Evolutionary conservation across 805 yeast species (phyloP), one percentile per base, ranked within the genome.

Genomic region (Ogataea zsoltii): DNA sequence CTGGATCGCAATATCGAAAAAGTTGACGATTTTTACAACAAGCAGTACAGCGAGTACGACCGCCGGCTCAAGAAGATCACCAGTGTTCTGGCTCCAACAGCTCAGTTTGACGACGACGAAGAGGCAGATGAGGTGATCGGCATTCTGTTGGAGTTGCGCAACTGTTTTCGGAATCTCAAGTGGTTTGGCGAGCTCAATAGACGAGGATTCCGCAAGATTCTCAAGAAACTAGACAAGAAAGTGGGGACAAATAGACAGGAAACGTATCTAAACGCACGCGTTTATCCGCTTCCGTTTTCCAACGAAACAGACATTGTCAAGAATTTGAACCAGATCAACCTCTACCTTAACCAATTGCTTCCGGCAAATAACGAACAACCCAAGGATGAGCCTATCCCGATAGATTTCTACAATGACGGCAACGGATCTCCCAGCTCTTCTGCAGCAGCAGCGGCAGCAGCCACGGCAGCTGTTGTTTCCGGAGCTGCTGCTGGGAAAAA

Each of bases 161-260:
- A 85, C 14, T 80, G 81, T 48, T 79, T 86, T 50, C 75, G 97
- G 46, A 90, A 90, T 65, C 72, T 91, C 61, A 90, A 88, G 63
- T 92, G 97, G 96, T 91, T 79, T 63, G 95, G 95, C 18, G 97
- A 92, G 60, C 78, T 91, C 57, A 91, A 91, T 70, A 88, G 85
- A 60, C 81, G 95, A 49, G 98, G 96, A 0, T 87, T 90, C 56
- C 77, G 82, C 43, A 91, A 91, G 69, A 92, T 92, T 52, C 71
- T 92, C 60, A 91, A 91, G 69, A 91, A 91, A 60, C 73, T 91
- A 56, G 97, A 92, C 65, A 92, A 92, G 70, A 89, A 89, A 63
- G 71, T 78, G 21, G 85, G 86, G 6, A 78, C 86, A 0, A 63
- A 66, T 42, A 76, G 77, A 40, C 85, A 82, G 56, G 68, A 70